Percentiles rank a stretch among this genome's conserved stretches.
Conservation (phyloP, 73 alveolate genomes). For the Paramecium octaurelia region DNA sequence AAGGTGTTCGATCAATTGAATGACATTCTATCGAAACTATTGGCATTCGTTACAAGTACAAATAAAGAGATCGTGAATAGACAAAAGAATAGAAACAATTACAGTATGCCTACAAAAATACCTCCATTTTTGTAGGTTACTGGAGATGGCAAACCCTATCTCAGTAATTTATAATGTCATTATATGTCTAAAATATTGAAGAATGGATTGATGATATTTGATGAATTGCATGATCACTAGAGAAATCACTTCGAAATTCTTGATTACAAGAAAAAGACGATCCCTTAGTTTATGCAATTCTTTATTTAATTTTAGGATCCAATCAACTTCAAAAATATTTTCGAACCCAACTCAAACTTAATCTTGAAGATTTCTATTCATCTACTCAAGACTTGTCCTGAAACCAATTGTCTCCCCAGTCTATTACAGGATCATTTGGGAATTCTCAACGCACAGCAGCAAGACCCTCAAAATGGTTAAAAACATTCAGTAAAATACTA, state of each 20-base stretch:
- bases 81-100: neutral
- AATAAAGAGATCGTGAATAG: neutral
- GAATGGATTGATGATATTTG: slow-evolving; percentile 23
- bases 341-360: slow-evolving; percentile 30
- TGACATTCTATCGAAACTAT: neutral
- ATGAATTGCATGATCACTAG: slow-evolving; percentile 24
- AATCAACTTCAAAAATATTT: slow-evolving; percentile 4
- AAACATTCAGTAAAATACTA: neutral
- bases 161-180: neutral
- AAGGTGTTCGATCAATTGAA: neutral
- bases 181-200: slow-evolving; percentile 15
- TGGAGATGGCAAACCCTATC: neutral
- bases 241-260: slow-evolving; percentile 31
- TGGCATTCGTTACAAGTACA: neutral
- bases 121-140: neutral
- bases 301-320: slow-evolving; percentile 12
- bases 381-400: slow-evolving; percentile 5
- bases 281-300: neutral
- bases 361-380: neutral
- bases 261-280: slow-evolving; percentile 29
- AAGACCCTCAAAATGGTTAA: neutral
- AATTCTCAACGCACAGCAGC: neutral
- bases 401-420: neutral
- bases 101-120: neutral
- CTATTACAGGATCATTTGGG: neutral